These are phyloP conservation scores for Phanerochaete carnosa DNA, from an alignment of 768 basidiomycete genomes.

Conservation along the genomic window DNA sequence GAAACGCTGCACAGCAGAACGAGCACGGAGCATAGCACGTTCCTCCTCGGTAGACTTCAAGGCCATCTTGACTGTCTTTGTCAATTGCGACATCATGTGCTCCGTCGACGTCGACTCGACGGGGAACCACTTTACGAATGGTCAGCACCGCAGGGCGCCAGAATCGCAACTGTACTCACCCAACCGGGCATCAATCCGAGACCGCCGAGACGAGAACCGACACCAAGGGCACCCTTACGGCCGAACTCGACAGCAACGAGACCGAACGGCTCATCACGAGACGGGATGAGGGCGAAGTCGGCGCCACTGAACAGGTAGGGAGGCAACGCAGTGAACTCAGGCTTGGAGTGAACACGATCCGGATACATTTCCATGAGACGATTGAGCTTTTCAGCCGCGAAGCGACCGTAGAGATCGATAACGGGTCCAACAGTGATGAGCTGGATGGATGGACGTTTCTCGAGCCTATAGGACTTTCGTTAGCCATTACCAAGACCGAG, in stretches of 20 bases:
- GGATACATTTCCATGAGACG: constrained; percentile 95
- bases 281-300: constrained; percentile 93
- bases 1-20: constrained; percentile 94
- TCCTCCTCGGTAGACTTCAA: constrained; percentile 89
- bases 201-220: constrained; percentile 91
- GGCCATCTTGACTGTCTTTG: constrained; percentile 93
- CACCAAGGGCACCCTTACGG: constrained; percentile 93
- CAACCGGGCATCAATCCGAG: constrained; percentile 97
- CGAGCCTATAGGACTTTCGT: constrained; percentile 47
- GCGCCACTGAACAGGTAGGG: constrained; percentile 94
- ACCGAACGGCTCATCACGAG: constrained; percentile 95
- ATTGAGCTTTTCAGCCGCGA: constrained; percentile 91
- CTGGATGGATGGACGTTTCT: constrained; percentile 84
- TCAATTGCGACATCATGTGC: constrained; percentile 92
- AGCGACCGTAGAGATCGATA: constrained; percentile 92
- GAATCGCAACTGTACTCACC: constrained; percentile 47
- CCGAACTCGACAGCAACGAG: constrained; percentile 96
- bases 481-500: not conserved
- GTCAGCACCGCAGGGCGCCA: not conserved
- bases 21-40: constrained; percentile 87
- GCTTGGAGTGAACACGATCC: constrained; percentile 92
- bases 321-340: constrained; percentile 91
- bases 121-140: constrained; percentile 78
- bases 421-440: constrained; percentile 90
- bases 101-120: constrained; percentile 91